A percentile compares a stretch with the other conserved stretches of the same genome.
phyloP scores from a whole-genome alignment of 129 eudicot species.

The Heracleum sosnowskyi region DNA sequence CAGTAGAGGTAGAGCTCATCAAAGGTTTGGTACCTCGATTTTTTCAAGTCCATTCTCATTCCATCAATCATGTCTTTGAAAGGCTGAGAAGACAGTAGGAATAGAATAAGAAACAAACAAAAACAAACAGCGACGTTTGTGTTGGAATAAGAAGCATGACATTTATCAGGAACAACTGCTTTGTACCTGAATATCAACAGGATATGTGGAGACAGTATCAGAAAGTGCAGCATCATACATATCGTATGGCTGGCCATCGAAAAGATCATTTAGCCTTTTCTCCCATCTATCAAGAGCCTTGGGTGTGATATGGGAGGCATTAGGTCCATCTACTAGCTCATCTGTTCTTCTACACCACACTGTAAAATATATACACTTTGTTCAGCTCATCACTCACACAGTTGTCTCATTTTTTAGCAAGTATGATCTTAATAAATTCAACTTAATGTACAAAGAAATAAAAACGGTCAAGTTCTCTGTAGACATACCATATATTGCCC shows the following conservation, averaged over 20 bases:
- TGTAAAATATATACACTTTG: not conserved
- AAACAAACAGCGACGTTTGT: not conserved
- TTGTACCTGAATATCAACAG: conserved; percentile 13
- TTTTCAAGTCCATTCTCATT: conserved; percentile 17
- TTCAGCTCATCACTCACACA: not conserved
- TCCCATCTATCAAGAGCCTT: conserved; percentile 20
- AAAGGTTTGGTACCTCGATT: conserved; percentile 13
- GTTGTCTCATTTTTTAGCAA: not conserved
- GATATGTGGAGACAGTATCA: conserved; percentile 8
- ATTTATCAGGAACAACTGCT: not conserved
- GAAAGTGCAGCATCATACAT: conserved; percentile 16
- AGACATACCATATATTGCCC: conserved; percentile 12
- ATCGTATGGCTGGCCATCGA: conserved; percentile 15
- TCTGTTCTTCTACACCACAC: conserved; percentile 18
- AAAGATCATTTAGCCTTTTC: conserved; percentile 11
- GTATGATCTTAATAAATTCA: not conserved
- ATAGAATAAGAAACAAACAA: not conserved
- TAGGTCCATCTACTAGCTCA: conserved; percentile 15
- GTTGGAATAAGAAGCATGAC: not conserved
- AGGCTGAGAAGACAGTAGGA: not conserved
- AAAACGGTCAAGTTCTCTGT: not conserved
- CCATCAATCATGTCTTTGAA: conserved; percentile 15
- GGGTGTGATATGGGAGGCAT: conserved; percentile 18
- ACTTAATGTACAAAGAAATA: not conserved
- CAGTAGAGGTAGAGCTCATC: conserved; percentile 17